Base-by-base conservation (phyloP, 2,329 filamentous ascomycete genomes). In the Hypoxylon sp. region DNA sequence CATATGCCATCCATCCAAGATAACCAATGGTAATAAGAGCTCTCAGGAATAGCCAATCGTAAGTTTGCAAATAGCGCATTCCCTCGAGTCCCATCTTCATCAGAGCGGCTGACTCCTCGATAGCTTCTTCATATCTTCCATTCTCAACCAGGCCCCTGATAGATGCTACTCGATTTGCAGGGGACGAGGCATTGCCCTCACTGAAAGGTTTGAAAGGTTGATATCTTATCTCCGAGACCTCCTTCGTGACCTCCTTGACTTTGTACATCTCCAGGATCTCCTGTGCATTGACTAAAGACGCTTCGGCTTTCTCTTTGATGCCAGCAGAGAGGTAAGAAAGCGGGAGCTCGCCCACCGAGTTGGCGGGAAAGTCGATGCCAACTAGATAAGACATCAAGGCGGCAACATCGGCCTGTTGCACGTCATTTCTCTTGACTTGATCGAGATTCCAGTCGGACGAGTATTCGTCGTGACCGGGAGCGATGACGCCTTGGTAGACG, bases 11-110 rank as follows among this genome's bases (percentile, higher is more conserved):
- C 94, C 94, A 99, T 17, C 95, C 95, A 6, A 98, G 78, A 70
- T 98, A 99, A 15, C 95, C 95, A 10, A 90, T 72, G 1, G 95
- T 97, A 58, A 99, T 89, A 46, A 99, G 81, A 1, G 91, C 89
- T 58, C 95, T 84, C 29, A 99, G 78, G 76, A 99, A 99, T 2
- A 99, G 81, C 95, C 95, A 99, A 77, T 99, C 95, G 69, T 99
- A 99, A 0, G 93, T 99, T 75, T 99, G 95, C 21, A 99, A 82
- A 73, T 99, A 99, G 47, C 95, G 86, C 58, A 99, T 79, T 6
- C 95, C 95, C 60, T 92, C 84, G 1, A 99, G 81, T 1, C 87
- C 89, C 47, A 91, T 77, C 57, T 89, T 83, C 58, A 98, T 90
- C 11, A 99, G 80, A 23, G 87, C 84, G 37, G 89, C 87, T 1